phyloP scores from a whole-genome alignment of 177 flowering plant genomes.

The Vitis hybrid region DNA sequence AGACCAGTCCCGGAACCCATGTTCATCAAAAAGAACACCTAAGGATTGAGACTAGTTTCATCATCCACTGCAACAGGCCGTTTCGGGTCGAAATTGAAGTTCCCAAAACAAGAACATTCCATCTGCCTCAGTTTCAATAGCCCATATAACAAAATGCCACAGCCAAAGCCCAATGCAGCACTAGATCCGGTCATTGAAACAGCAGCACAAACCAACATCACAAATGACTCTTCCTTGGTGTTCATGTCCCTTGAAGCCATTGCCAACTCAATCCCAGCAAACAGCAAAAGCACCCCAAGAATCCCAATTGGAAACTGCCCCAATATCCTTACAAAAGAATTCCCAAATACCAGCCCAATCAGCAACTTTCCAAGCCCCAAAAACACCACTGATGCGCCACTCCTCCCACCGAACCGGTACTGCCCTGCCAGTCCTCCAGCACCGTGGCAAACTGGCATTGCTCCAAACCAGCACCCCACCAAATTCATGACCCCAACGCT shows the following conservation, averaged over 20 bases:
- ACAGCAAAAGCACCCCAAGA: slow-evolving; percentile 75
- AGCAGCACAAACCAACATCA: slow-evolving; percentile 83
- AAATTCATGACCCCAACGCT: slow-evolving; percentile 83
- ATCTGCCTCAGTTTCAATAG: slow-evolving; percentile 56
- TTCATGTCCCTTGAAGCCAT: slow-evolving; percentile 86
- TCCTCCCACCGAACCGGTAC: slow-evolving; percentile 77
- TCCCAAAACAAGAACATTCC: slow-evolving; percentile 29
- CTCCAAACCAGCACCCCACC: slow-evolving; percentile 93
- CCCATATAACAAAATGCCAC: slow-evolving; percentile 68
- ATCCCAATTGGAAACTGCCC: slow-evolving; percentile 69
- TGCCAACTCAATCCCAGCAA: slow-evolving; percentile 86
- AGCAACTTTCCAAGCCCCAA: slow-evolving; percentile 66
- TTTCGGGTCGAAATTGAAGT: background rate
- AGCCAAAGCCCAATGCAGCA: slow-evolving; percentile 80
- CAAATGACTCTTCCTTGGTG: slow-evolving; percentile 76
- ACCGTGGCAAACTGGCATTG: slow-evolving; percentile 90
- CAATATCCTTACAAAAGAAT: slow-evolving; percentile 71
- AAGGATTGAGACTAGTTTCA: slow-evolving; percentile 12
- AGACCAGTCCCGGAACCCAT: no score
- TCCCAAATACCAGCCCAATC: slow-evolving; percentile 69
- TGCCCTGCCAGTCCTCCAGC: slow-evolving; percentile 90
- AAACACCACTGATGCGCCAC: slow-evolving; percentile 64
- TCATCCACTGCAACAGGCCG: slow-evolving; percentile 7
- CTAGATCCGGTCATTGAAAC: slow-evolving; percentile 83
- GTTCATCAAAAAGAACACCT: background rate